Conservation (phyloP, 495 filamentous ascomycete species). For the Articulospora tetracladia region DNA sequence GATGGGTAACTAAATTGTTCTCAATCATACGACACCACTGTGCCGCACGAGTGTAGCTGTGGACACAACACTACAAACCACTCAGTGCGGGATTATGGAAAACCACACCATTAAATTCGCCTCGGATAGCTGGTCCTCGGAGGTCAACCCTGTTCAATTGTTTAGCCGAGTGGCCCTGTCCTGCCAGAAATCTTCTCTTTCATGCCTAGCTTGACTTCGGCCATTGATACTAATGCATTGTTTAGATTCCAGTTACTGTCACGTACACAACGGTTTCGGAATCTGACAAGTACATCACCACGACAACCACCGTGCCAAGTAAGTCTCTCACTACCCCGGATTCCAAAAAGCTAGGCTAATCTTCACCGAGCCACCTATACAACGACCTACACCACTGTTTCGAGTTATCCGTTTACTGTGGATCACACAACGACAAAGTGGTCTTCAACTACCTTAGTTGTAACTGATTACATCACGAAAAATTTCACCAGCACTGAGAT, state of each 20-base stretch:
- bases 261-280: background rate
- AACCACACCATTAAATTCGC: no score
- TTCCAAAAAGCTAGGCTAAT: background rate
- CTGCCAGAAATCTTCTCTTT: background rate
- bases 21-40: no score
- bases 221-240: background rate
- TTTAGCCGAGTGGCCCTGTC: no score
- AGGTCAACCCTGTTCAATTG: no score
- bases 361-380: background rate
- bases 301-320: background rate
- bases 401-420: slow-evolving; percentile 7
- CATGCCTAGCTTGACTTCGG: background rate
- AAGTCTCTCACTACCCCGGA: background rate
- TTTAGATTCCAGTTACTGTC: background rate
- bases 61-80: no score
- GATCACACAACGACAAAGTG: background rate
- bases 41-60: no score
- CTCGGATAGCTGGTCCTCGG: no score
- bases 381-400: slow-evolving; percentile 1
- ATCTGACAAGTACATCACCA: background rate
- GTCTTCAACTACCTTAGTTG: background rate
- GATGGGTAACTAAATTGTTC: no score
- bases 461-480: background rate
- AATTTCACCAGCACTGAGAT: background rate
- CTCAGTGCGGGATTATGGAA: no score